Evolutionary conservation across 306 rosid species (phyloP).

Genomic region (Datisca glomerata): DNA sequence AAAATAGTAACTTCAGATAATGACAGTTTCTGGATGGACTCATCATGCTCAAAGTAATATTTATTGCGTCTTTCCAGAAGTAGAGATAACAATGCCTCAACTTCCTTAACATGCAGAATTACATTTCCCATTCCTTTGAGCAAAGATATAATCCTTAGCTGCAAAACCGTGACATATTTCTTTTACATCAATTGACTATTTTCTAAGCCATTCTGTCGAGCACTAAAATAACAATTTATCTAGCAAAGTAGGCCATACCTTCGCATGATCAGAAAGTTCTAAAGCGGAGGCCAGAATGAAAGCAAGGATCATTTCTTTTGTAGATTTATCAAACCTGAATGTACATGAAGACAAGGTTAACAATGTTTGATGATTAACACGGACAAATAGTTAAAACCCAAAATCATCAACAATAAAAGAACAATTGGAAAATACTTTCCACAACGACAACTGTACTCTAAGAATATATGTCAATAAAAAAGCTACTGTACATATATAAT

Average conservation of each 20-base stretch:
- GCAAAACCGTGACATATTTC: constrained; percentile 15
- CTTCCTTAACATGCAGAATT: constrained; percentile 35
- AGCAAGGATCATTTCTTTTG: constrained; percentile 46
- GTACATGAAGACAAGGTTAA: constrained; percentile 1
- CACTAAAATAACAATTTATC: constrained; percentile 5
- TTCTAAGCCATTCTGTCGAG: too few species aligned
- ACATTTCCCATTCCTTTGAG: constrained; percentile 65
- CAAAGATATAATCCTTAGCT: constrained; percentile 72
- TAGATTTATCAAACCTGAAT: constrained; percentile 70
- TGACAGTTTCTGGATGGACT: constrained; percentile 33
- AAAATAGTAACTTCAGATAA: constrained; percentile 47
- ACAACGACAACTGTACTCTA: too few species aligned
- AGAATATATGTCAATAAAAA: too few species aligned
- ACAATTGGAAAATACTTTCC: too few species aligned
- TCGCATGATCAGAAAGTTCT: constrained; percentile 57
- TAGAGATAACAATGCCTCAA: constrained; percentile 34
- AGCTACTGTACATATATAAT: too few species aligned
- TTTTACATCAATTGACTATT: too few species aligned
- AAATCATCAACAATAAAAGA: too few species aligned
- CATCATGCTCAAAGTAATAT: constrained; percentile 20
- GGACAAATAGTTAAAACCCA: too few species aligned
- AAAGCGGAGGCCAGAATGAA: constrained; percentile 60
- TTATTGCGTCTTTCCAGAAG: constrained; percentile 40
- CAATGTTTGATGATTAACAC: background rate
- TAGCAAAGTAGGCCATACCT: constrained; percentile 41